phyloP scores from a whole-genome alignment of 2,329 filamentous ascomycete genomes.

The Parastagonospora nodorum region DNA sequence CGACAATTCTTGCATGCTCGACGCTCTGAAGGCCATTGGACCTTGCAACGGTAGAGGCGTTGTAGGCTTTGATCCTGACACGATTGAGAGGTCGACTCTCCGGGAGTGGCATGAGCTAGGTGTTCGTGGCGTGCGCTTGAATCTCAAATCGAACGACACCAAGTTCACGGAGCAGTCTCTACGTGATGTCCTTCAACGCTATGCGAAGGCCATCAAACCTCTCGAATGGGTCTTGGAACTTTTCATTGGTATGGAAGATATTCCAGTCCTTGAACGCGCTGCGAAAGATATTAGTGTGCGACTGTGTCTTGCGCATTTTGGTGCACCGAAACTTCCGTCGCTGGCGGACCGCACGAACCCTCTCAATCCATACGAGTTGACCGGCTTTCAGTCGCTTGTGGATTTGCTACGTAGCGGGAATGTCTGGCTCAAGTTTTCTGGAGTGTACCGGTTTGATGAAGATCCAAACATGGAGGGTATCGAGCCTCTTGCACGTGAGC shows the following conservation, averaged over 20 bases:
- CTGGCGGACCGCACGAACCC: slow-evolving; percentile 17
- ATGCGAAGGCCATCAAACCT: slow-evolving; percentile 57
- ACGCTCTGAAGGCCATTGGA: slow-evolving; percentile 58
- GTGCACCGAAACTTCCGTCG: slow-evolving; percentile 51
- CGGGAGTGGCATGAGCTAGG: slow-evolving; percentile 61
- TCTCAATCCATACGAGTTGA: slow-evolving; percentile 47
- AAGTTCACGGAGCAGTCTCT: slow-evolving; percentile 50
- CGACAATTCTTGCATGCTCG: slow-evolving; percentile 65
- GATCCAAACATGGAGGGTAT: slow-evolving; percentile 53
- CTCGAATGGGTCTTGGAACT: slow-evolving; percentile 64
- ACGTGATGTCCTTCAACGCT: slow-evolving; percentile 49
- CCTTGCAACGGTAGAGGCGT: slow-evolving; percentile 59
- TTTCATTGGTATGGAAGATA: slow-evolving; percentile 59
- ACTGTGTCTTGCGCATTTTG: slow-evolving; percentile 66
- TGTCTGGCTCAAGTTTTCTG: slow-evolving; percentile 64
- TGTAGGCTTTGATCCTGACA: slow-evolving; percentile 60
- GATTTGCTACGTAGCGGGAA: slow-evolving; percentile 53
- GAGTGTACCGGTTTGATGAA: slow-evolving; percentile 60
- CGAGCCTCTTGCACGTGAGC: slow-evolving; percentile 55
- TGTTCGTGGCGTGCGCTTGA: slow-evolving; percentile 64
- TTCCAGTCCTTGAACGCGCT: slow-evolving; percentile 56
- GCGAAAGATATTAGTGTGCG: slow-evolving; percentile 52
- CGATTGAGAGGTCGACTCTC: slow-evolving; percentile 37
- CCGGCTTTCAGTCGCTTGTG: slow-evolving; percentile 57
- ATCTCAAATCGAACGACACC: slow-evolving; percentile 59